phyloP scores from a whole-genome alignment of 2,329 filamentous ascomycete species.

The Dactylonectria estremocensis region DNA sequence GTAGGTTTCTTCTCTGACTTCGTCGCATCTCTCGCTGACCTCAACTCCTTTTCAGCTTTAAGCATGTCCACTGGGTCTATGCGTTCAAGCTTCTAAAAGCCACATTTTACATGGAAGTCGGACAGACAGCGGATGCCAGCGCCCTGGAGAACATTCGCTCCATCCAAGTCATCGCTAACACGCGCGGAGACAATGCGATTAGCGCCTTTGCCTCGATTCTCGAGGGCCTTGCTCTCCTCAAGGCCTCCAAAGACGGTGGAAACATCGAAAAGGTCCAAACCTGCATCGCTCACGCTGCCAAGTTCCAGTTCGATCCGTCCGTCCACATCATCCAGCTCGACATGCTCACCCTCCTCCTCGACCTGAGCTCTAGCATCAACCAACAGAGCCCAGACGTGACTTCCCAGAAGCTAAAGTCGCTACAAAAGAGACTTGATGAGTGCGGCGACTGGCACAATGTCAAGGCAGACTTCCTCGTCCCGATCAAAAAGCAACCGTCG shows the following conservation, averaged over 20 bases:
- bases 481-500: conserved; percentile 67
- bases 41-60: conserved; percentile 62
- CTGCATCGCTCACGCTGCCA: conserved; percentile 81
- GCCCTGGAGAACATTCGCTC: conserved; percentile 79
- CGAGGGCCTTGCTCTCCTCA: conserved; percentile 79
- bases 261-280: conserved; percentile 79
- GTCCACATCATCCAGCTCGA: conserved; percentile 75
- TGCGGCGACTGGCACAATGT: conserved; percentile 65
- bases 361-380: conserved; percentile 79
- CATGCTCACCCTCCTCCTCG: conserved; percentile 76
- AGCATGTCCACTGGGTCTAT: conserved; percentile 82
- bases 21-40: neutral
- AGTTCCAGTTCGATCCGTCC: conserved; percentile 77
- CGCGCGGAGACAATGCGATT: conserved; percentile 74
- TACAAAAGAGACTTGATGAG: conserved; percentile 76
- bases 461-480: conserved; percentile 67
- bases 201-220: conserved; percentile 76
- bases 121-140: conserved; percentile 72
- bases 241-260: conserved; percentile 76
- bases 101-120: conserved; percentile 75
- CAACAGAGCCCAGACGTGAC: conserved; percentile 72
- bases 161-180: conserved; percentile 72
- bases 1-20: conserved; percentile 56
- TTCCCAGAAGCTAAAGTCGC: conserved; percentile 70
- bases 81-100: conserved; percentile 83